These are phyloP conservation scores for Desmodesmus armatus DNA, from an alignment of 139 green algal genomes.

Conservation along the genomic window DNA sequence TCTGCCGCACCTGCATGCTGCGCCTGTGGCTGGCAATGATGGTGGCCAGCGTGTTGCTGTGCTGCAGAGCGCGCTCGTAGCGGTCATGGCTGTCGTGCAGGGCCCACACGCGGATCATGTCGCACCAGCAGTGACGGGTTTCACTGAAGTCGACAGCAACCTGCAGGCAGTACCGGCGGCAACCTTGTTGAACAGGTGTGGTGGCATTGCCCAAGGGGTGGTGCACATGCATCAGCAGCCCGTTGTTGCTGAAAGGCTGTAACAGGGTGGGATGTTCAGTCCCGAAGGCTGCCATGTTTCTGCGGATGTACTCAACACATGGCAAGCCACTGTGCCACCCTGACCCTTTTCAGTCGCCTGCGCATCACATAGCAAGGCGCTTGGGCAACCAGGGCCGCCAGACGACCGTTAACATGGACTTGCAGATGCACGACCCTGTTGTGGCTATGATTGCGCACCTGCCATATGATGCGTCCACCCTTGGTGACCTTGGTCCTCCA, in stretches of 20 bases:
- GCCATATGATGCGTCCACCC: slow-evolving; percentile 65
- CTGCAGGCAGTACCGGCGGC: no score
- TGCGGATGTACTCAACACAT: no score
- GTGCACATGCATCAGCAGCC: not conserved
- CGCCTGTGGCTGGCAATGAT: slow-evolving; percentile 59
- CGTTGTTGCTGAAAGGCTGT: not conserved
- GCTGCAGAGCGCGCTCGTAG: slow-evolving; percentile 48
- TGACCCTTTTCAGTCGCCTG: no score
- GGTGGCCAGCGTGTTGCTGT: slow-evolving; percentile 39
- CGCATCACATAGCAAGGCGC: no score
- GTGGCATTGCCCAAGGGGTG: not conserved
- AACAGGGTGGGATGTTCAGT: no score
- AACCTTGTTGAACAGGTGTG: no score
- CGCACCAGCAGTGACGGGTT: slow-evolving; percentile 41
- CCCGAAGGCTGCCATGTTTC: no score
- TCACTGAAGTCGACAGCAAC: slow-evolving; percentile 55
- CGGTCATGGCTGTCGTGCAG: slow-evolving; percentile 61
- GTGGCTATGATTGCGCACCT: slow-evolving; percentile 56
- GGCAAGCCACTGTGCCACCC: no score
- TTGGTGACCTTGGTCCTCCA: slow-evolving; percentile 59
- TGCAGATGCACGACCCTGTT: no score
- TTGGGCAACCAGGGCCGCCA: no score
- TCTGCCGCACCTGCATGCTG: slow-evolving; percentile 45
- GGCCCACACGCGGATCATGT: slow-evolving; percentile 69
- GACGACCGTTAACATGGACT: no score